These are phyloP conservation scores for Zygotorulaspora danielsina DNA, from an alignment of 805 yeast genomes.

Conservation along the genomic window DNA sequence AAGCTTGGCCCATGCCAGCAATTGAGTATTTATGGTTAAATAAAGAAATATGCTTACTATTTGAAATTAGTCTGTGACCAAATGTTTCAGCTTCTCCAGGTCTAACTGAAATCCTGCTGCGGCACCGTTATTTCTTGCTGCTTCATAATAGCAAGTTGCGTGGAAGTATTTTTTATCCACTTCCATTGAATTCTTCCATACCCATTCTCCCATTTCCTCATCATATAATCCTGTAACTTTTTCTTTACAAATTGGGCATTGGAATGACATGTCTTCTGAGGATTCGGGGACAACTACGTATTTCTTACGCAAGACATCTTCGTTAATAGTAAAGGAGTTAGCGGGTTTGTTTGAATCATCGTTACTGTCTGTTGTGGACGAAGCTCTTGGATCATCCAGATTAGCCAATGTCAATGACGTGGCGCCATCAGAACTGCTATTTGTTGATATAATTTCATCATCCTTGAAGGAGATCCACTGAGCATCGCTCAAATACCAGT, in stretches of 20 bases:
- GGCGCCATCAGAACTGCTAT: slow-evolving; percentile 14
- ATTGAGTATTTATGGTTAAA: neutral
- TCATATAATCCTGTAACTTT: slow-evolving; percentile 58
- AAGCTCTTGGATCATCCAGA: slow-evolving; percentile 14
- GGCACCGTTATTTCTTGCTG: slow-evolving; percentile 31
- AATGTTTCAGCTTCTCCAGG: slow-evolving; percentile 23
- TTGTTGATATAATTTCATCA: slow-evolving; percentile 48
- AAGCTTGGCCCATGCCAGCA: no score
- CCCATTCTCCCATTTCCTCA: slow-evolving; percentile 77
- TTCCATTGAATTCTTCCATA: slow-evolving; percentile 64
- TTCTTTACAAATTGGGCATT: slow-evolving; percentile 72
- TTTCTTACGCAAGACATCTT: slow-evolving; percentile 39
- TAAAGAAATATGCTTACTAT: neutral
- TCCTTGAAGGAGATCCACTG: slow-evolving; percentile 76
- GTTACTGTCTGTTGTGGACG: slow-evolving; percentile 1
- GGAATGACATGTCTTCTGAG: slow-evolving; percentile 49
- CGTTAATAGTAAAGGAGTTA: slow-evolving; percentile 15
- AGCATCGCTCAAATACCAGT: slow-evolving; percentile 72
- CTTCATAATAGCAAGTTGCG: slow-evolving; percentile 65
- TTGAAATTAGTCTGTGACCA: slow-evolving; percentile 13
- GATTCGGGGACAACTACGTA: slow-evolving; percentile 67
- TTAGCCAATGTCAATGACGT: slow-evolving; percentile 16
- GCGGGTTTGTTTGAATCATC: slow-evolving; percentile 4
- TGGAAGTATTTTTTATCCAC: slow-evolving; percentile 53
- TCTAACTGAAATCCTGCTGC: slow-evolving; percentile 19